phyloP scores from a whole-genome alignment of 768 basidiomycete genomes.

The Agaricus sinodeliciosus region DNA sequence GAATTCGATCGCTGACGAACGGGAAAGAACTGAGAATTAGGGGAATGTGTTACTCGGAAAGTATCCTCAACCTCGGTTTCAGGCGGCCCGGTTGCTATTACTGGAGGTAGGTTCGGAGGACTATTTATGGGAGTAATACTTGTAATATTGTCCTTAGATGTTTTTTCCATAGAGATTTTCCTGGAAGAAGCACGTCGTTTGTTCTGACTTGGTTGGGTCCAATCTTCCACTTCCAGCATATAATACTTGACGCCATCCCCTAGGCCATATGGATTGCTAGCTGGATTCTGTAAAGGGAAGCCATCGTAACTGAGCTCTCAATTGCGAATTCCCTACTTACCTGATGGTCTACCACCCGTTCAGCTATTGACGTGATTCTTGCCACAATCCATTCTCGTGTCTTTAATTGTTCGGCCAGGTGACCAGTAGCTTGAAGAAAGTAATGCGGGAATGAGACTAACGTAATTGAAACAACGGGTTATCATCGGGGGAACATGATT shows the following conservation, averaged over 20 bases:
- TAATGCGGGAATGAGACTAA: conserved; percentile 95
- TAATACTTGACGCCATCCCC: conserved; percentile 89
- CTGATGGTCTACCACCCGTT: conserved; percentile 75
- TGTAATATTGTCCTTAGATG: conserved; percentile 27
- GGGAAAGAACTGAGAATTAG: conserved; percentile 65
- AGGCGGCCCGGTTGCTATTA: conserved; percentile 48
- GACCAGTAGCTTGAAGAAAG: conserved; percentile 85
- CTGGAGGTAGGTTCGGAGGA: conserved; percentile 38
- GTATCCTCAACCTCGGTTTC: conserved; percentile 70
- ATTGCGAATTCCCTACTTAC: conserved; percentile 31
- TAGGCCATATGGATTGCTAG: conserved; percentile 84
- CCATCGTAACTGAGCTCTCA: not conserved
- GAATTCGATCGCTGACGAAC: conserved; percentile 58
- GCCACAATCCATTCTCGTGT: conserved; percentile 94
- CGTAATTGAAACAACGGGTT: conserved; percentile 21
- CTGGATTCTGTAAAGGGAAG: conserved; percentile 52
- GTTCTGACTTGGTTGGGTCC: conserved; percentile 71
- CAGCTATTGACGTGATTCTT: conserved; percentile 81
- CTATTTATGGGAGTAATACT: conserved; percentile 15
- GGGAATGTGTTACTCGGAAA: conserved; percentile 55
- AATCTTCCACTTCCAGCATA: conserved; percentile 90
- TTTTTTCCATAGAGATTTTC: conserved; percentile 41
- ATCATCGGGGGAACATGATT: conserved; percentile 24
- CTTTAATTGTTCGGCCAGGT: conserved; percentile 84
- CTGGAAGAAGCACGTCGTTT: conserved; percentile 51